Evolutionary conservation across 139 green algal genomes (phyloP).

Genomic region (Tetradesmus obliquus): DNA sequence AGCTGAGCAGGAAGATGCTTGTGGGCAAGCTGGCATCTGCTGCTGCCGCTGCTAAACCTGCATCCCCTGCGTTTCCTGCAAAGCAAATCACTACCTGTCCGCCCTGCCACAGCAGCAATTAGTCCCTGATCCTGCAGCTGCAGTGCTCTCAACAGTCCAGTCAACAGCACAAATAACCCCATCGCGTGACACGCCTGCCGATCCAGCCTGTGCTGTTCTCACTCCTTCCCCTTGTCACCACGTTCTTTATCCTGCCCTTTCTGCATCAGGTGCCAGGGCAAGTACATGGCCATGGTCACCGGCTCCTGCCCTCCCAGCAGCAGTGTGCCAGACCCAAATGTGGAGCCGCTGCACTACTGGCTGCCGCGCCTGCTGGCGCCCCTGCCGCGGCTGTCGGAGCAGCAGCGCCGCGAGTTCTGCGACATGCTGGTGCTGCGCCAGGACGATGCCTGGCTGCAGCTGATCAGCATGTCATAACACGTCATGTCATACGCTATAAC

Average conservation of each 20-base stretch:
- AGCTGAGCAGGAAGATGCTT: too few relatives aligned
- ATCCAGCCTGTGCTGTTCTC: too few relatives aligned
- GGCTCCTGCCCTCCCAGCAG: slow-evolving; percentile 31
- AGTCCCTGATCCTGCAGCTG: too few relatives aligned
- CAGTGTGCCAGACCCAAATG: background rate
- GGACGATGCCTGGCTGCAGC: slow-evolving; percentile 47
- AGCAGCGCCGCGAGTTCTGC: slow-evolving; percentile 42
- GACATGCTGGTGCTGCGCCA: slow-evolving; percentile 48
- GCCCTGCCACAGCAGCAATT: too few relatives aligned
- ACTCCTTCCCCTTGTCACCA: background rate
- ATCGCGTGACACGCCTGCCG: too few relatives aligned
- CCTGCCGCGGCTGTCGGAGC: background rate
- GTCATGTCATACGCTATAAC: background rate
- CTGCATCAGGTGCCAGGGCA: slow-evolving; percentile 31
- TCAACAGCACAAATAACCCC: too few relatives aligned
- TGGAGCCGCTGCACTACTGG: slow-evolving; percentile 47
- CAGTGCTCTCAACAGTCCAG: too few relatives aligned
- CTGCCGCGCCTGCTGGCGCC: slow-evolving; percentile 41
- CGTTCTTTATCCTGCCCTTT: background rate
- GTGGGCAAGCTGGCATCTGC: too few relatives aligned
- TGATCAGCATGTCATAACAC: slow-evolving; percentile 35
- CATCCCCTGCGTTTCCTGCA: too few relatives aligned
- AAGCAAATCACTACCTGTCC: too few relatives aligned
- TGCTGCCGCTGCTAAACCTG: too few relatives aligned
- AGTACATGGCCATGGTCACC: slow-evolving; percentile 43